phyloP scores from a whole-genome alignment of 768 basidiomycete genomes.

The Strobilomyces echinocephalus region DNA sequence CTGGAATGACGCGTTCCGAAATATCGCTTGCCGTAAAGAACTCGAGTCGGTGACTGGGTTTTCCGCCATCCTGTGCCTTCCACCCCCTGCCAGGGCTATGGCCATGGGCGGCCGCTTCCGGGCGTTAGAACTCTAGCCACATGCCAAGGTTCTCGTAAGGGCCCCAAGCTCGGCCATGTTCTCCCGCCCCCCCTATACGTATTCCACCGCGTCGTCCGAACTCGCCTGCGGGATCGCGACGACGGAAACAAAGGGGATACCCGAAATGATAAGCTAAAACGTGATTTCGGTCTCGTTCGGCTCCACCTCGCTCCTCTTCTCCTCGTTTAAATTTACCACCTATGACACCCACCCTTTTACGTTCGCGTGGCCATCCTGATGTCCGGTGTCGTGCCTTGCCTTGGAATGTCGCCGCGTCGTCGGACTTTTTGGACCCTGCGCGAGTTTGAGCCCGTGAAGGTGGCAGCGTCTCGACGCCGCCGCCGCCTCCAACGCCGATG shows the following conservation, averaged over 20 bases:
- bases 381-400: background rate
- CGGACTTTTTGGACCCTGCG: background rate
- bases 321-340: constrained; percentile 2
- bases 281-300: constrained; percentile 3
- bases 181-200: constrained; percentile 6
- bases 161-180: background rate
- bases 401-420: background rate
- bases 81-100: background rate
- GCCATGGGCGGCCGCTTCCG: constrained; percentile 15
- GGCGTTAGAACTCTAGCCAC: constrained; percentile 4
- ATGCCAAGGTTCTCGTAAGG: background rate
- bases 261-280: constrained; percentile 20
- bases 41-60: background rate
- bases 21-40: constrained; percentile 4
- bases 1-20: background rate
- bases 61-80: constrained; percentile 18
- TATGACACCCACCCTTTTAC: background rate
- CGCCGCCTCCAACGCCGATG: constrained; percentile 13
- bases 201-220: constrained; percentile 10
- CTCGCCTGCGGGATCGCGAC: constrained; percentile 9
- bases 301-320: background rate
- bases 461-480: constrained; percentile 16
- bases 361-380: background rate
- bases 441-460: background rate
- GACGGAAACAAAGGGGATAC: constrained; percentile 11